Evolutionary conservation across 2,329 filamentous ascomycete species (phyloP).

Genomic region (Blumeria graminis): DNA sequence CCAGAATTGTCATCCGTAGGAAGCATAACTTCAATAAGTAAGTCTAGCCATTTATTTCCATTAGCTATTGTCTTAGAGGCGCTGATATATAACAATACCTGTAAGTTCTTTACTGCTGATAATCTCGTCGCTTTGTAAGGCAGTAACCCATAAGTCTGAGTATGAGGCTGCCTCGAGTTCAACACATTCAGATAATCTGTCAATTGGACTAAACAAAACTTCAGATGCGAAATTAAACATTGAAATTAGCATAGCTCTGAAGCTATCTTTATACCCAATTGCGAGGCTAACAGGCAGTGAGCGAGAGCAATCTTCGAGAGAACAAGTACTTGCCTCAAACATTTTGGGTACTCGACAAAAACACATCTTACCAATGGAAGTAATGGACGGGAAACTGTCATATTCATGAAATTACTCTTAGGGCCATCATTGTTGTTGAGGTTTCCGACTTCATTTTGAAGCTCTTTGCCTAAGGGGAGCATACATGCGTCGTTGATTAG

Average conservation of each 20-base stretch:
- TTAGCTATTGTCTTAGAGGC: conserved; percentile 1
- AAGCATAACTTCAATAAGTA: conserved; percentile 12
- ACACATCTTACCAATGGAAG: conserved; percentile 9
- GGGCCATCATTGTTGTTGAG: not conserved
- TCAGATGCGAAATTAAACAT: conserved; percentile 12
- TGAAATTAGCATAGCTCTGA: conserved; percentile 8
- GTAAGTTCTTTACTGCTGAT: conserved; percentile 8
- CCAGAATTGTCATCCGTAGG: conserved; percentile 5
- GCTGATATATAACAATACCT: conserved; percentile 6
- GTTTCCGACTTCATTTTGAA: too few relatives aligned
- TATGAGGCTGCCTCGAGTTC: conserved; percentile 6
- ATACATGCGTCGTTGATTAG: conserved; percentile 1
- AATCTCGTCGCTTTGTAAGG: conserved; percentile 8
- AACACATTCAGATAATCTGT: conserved; percentile 2
- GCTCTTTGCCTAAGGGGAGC: too few relatives aligned
- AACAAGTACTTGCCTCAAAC: conserved; percentile 9
- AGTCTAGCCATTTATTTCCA: conserved; percentile 5
- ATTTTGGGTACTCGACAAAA: conserved; percentile 11
- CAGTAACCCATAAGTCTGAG: conserved; percentile 9
- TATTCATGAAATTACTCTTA: not conserved
- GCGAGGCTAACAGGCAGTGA: conserved; percentile 9
- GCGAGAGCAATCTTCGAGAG: not conserved
- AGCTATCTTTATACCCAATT: conserved; percentile 4
- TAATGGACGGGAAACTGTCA: not conserved
- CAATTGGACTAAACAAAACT: not conserved